Percentiles rank a stretch among this genome's conserved stretches.
Conservation (phyloP, 2,329 filamentous ascomycete species). For the Parascedosporium putredinis region DNA sequence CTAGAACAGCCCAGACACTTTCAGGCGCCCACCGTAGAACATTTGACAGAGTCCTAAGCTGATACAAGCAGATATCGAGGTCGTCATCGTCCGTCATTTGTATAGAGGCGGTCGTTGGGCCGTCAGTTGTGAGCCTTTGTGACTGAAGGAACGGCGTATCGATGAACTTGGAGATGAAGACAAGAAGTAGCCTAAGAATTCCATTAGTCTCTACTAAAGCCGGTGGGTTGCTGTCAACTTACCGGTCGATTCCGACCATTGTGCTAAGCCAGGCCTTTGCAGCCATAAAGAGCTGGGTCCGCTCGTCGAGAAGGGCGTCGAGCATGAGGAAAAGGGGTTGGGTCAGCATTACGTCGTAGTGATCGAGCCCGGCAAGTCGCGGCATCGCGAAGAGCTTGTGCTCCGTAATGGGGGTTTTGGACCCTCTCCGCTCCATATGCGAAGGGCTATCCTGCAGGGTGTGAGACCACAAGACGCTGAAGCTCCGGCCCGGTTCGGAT, state of each 20-base stretch:
- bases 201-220: too few species aligned
- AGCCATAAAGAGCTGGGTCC: conserved; percentile 64
- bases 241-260: conserved; percentile 54
- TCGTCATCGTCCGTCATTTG: conserved; percentile 49
- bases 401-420: conserved; percentile 29
- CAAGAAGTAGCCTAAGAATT: conserved; percentile 49
- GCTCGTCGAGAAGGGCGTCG: conserved; percentile 64
- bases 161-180: conserved; percentile 49
- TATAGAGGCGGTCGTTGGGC: background rate
- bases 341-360: conserved; percentile 65
- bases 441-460: conserved; percentile 50
- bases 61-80: conserved; percentile 66
- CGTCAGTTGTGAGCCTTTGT: background rate
- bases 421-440: conserved; percentile 34
- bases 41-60: conserved; percentile 63
- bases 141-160: conserved; percentile 39
- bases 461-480: conserved; percentile 75
- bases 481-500: conserved; percentile 56
- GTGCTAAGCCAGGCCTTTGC: conserved; percentile 72
- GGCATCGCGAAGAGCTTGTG: conserved; percentile 16
- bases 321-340: conserved; percentile 74
- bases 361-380: conserved; percentile 43
- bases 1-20: conserved; percentile 59
- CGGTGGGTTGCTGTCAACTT: conserved; percentile 14
- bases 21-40: conserved; percentile 60